Base-by-base conservation (phyloP, 192 early-diverging fungal genomes). In the Umbelopsis isabellina region DNA sequence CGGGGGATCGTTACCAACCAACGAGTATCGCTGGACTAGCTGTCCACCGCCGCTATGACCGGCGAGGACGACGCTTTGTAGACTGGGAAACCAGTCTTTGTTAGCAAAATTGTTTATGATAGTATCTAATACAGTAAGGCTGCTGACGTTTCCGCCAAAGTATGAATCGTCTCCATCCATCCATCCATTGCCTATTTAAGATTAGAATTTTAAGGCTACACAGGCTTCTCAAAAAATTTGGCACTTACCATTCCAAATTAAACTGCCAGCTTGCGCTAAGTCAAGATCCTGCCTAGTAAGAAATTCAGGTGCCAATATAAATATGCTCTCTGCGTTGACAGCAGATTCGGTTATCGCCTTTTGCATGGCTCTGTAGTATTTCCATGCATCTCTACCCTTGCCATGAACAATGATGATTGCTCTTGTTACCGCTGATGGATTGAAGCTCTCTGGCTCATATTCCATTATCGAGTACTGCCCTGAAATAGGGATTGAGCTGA, bases 21-120 rank as follows among this genome's bases (percentile, higher is more conserved):
- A 20, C 44, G 65, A 66, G 45, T 66, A 66, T 11, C 65, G 65
- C 8, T 66, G 37, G 2, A 66, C 65, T 66, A 66, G 45, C 47
- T 66, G 65, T 13, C 35, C 65, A 6, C 65, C 65, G 23, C 44
- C 65, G 25, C 45, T 47, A 66, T 66, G 65, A 4, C 65, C 65
- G 12, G 46, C 20, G 23, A 66, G 7, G 3, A 66, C 65, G 8
- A 66, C 46, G 0, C n/a, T 46, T 13, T 66, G 22, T 18, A 66
- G 18, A 4, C 22, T 27, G 22, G 65, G 65, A 41, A 46, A 66
- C 10, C n/a, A 15, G 45, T 2, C n/a, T 48, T 66, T 66, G 37
- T 66, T 44, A 13, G 65, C 41, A 66, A 66, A 66, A 16, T 66
- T 18, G 23, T 13, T 23, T 8, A 66, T 33, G 45, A 66, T 23